These are phyloP conservation scores for Colletotrichum shisoi DNA, from an alignment of 2,329 filamentous ascomycete species.

Conservation along the genomic window DNA sequence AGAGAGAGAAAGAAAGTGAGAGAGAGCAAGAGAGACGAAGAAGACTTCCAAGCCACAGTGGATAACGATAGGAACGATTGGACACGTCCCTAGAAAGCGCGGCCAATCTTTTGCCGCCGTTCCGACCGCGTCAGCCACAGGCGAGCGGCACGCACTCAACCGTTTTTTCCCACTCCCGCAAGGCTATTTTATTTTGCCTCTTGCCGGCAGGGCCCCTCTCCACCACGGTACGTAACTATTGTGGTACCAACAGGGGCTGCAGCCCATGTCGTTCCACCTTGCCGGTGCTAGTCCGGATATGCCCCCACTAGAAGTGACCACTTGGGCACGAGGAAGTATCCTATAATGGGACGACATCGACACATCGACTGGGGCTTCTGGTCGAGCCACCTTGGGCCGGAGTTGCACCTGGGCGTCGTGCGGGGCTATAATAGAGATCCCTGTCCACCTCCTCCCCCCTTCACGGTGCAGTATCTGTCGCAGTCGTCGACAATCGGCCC, in stretches of 20 bases:
- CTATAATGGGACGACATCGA: conserved; percentile 20
- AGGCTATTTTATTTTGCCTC: not conserved
- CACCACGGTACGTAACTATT: not conserved
- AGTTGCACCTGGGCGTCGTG: conserved; percentile 12
- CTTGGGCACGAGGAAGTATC: conserved; percentile 27
- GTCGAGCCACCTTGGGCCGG: conserved; percentile 4
- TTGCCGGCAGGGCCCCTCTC: not conserved
- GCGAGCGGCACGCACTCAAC: not conserved
- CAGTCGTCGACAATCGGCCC: conserved; percentile 11
- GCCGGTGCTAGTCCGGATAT: not conserved
- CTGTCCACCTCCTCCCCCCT: not conserved
- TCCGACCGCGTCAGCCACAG: conserved; percentile 13
- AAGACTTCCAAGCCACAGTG: conserved; percentile 12
- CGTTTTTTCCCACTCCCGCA: conserved; percentile 12
- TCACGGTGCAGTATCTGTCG: not conserved
- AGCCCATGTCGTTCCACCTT: conserved; percentile 2
- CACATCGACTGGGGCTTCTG: not conserved
- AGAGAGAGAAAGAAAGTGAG: too few relatives aligned
- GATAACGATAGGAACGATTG: not conserved
- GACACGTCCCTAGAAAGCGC: too few relatives aligned
- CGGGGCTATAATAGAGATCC: not conserved
- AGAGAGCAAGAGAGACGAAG: too few relatives aligned
- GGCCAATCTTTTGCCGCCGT: conserved; percentile 17
- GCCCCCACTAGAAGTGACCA: conserved; percentile 1
- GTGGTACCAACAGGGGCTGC: conserved; percentile 3